A percentile compares a stretch with the other conserved stretches of the same genome.
Evolutionary conservation across 2,329 filamentous ascomycete species (phyloP).

Genomic region (Biscogniauxia sp.): DNA sequence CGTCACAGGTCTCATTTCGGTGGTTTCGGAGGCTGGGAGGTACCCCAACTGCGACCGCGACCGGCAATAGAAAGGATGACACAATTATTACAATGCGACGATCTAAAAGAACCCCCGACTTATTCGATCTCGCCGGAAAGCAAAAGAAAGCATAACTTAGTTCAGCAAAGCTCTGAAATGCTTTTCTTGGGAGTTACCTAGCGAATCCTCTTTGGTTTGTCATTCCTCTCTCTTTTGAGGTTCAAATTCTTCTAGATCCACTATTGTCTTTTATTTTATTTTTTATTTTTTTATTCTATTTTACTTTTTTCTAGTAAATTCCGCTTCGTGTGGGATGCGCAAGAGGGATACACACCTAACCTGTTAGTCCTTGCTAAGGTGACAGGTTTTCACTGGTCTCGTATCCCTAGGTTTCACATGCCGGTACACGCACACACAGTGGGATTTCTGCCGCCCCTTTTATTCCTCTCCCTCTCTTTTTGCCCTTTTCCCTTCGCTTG

Average conservation of each 20-base stretch:
- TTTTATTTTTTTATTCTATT: background rate
- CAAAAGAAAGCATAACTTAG: too few relatives aligned
- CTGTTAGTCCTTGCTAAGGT: too few relatives aligned
- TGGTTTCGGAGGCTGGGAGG: constrained; percentile 25
- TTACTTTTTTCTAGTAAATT: background rate
- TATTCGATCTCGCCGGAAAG: background rate
- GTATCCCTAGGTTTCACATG: constrained; percentile 26
- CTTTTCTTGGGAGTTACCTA: too few relatives aligned
- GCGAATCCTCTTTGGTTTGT: background rate
- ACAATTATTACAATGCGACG: constrained; percentile 8
- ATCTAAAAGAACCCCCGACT: background rate
- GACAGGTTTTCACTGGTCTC: constrained; percentile 6
- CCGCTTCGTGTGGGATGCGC: background rate
- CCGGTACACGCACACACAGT: constrained; percentile 18
- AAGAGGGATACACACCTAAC: background rate
- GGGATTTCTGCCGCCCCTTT: constrained; percentile 12
- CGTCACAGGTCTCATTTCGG: constrained; percentile 32
- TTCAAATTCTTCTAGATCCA: too few relatives aligned
- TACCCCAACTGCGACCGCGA: constrained; percentile 19
- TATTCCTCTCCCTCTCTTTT: constrained; percentile 6
- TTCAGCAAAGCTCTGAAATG: too few relatives aligned
- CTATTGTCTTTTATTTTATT: background rate
- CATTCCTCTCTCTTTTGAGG: background rate
- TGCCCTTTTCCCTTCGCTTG: constrained; percentile 11
- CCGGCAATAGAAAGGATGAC: constrained; percentile 16